Evolutionary conservation across 2,329 filamentous ascomycete genomes (phyloP), one percentile per base, ranked within the genome.

Genomic region (Ascocoryne sarcoides): DNA sequence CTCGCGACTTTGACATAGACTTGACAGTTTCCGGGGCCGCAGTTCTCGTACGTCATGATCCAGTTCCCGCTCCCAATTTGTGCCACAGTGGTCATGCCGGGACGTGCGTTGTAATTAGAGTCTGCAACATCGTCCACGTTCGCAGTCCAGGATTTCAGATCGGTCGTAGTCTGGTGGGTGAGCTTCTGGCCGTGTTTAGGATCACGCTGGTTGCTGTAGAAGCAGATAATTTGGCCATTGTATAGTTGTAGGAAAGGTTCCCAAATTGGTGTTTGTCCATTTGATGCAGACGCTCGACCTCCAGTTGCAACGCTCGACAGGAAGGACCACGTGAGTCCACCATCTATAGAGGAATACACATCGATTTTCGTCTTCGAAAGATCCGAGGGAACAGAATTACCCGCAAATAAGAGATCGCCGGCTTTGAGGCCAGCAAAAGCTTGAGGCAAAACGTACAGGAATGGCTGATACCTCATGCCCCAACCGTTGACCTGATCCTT

Each of bases 181-280:
- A 84, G 66, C 57, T 82, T 81, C 60, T 84, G 80, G n/a, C 77
- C 79, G 53, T 83, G 66, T 2, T 64, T 65, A 48, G 75, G 68
- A 43, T 76, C 76, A 28, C 80, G 71, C 56, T 84, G 79, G 58
- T 84, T 80, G 3, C 78, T 76, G 64, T 84, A 84, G 66, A 81
- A 84, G 52, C 69, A 66, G 30, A 82, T 69, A 15, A 84, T 60
- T 39, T 72, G 65, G 43, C 72, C 65, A 42, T 79, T 61, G 56
- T 76, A 67, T 31, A 70, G 62, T 59, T 74, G 54, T 31, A 84
- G 60, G 57, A 79, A 82, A 0, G 81, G 80, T 58, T 84, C 81
- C 80, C 80, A 84, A 10, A 84, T 73, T 1, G 79, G 76, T 0
- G 75, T 79, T 21, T 74, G 55, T 3, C 75, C 79, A 50, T 83